These are phyloP conservation scores for Hyphopichia wangnamkhiaoensis DNA, from an alignment of 1,139 yeast genomes.

Conservation along the genomic window DNA sequence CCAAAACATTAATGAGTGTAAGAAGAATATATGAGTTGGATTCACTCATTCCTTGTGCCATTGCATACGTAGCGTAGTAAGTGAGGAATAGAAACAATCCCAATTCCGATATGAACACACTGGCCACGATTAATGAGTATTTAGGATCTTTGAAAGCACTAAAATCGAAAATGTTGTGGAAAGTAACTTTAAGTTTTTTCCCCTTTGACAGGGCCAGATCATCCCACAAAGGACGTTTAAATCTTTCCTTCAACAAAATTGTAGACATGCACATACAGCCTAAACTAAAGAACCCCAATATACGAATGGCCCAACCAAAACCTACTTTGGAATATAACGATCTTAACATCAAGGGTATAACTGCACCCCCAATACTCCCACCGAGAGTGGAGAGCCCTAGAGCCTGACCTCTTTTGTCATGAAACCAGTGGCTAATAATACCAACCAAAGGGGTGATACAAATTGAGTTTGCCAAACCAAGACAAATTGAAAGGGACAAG, in stretches of 20 bases:
- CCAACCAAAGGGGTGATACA: constrained; percentile 40
- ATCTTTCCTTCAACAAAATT: constrained; percentile 5
- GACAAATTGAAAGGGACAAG: constrained; percentile 33
- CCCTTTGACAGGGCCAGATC: constrained; percentile 2
- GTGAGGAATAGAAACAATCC: constrained; percentile 54
- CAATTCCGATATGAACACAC: constrained; percentile 53
- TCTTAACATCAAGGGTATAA: constrained; percentile 36
- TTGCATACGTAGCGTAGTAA: constrained; percentile 56
- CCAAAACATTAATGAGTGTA: constrained; percentile 59
- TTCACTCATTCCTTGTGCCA: constrained; percentile 53
- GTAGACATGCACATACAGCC: constrained; percentile 27
- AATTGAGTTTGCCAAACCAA: constrained; percentile 36
- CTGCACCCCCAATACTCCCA: constrained; percentile 41
- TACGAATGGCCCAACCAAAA: constrained; percentile 37
- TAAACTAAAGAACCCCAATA: constrained; percentile 33
- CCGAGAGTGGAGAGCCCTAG: constrained; percentile 41
- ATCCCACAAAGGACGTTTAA: constrained; percentile 5
- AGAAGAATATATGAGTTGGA: constrained; percentile 53
- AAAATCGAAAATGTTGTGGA: constrained; percentile 23
- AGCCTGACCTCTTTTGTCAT: constrained; percentile 33
- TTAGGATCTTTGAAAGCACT: constrained; percentile 27
- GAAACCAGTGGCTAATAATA: constrained; percentile 42
- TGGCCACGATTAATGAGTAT: constrained; percentile 26
- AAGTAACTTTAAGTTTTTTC: constrained; percentile 6
- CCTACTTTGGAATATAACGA: constrained; percentile 31